Conservation (phyloP, 345 rosid genomes). For the Sapria himalayana region DNA sequence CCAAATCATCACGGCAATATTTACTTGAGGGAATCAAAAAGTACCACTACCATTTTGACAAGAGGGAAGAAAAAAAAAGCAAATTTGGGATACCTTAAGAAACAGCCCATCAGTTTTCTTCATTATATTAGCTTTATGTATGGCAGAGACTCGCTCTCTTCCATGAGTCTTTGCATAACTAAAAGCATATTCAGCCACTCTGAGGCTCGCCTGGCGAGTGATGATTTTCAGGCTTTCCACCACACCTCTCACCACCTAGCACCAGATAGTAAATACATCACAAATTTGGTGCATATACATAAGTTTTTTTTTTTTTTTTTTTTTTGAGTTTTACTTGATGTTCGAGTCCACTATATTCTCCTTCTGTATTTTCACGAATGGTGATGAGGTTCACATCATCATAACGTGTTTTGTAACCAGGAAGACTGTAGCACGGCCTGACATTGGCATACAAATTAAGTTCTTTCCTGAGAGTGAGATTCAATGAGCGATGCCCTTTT, state of each 20-base stretch:
- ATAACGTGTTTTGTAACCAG: slow-evolving; percentile 83
- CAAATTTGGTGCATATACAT: not conserved
- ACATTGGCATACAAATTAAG: slow-evolving; percentile 91
- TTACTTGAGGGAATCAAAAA: too few relatives aligned
- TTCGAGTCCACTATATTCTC: slow-evolving; percentile 98
- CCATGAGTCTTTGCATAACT: slow-evolving; percentile 92
- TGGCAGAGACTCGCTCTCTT: slow-evolving; percentile 87
- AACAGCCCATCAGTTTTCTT: slow-evolving; percentile 99
- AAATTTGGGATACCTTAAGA: too few relatives aligned
- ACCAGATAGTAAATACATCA: slow-evolving; percentile 3
- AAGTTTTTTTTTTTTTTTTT: too few relatives aligned
- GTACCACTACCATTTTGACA: too few relatives aligned
- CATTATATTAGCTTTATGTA: slow-evolving; percentile 97
- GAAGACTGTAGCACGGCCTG: slow-evolving; percentile 96
- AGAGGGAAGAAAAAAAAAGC: too few relatives aligned
- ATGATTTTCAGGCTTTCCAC: slow-evolving; percentile 96
- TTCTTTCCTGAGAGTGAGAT: slow-evolving; percentile 82
- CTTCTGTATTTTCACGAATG: slow-evolving; percentile 94
- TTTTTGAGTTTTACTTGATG: slow-evolving; percentile 95
- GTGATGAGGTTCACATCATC: slow-evolving; percentile 84
- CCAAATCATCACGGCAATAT: too few relatives aligned
- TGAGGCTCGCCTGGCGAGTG: slow-evolving; percentile 89
- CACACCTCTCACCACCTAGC: slow-evolving; percentile 93
- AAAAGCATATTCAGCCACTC: slow-evolving; percentile 98
- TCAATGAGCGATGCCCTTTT: slow-evolving; percentile 95